Base-by-base conservation (phyloP, 345 rosid genomes). In the Arabidopsis suecica region DNA sequence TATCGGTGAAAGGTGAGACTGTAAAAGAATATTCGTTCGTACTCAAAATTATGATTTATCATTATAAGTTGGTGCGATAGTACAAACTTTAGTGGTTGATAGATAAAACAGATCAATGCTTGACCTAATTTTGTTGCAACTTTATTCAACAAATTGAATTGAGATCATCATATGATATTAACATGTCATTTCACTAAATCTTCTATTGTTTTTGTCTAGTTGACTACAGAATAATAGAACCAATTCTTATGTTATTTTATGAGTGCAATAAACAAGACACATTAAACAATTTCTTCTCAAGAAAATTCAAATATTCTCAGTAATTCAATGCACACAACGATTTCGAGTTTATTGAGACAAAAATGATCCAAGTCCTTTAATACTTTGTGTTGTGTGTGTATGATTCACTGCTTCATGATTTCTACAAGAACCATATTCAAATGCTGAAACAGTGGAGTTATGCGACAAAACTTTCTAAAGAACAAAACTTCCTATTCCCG, bases 1-100 rank as follows among this genome's bases (percentile, higher is more conserved):
- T 33, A 68, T 61, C 30, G 40, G 64, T 54, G 11, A 36, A 68
- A 56, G 47, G 58, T 57, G 30, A 12, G 61, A 55, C 50, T 20
- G 59, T 11, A 45, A 68, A 70, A 51, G 57, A 68, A 77, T 62
- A 77, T 77, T 77, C 80, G 71, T 76, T 69, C 71, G 80, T 55
- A 69, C 71, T 55, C 9, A 45, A 62, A 51, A 68, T 68, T 60
- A 72, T 63, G 61, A 36, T 63, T 61, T 28, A 28, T 28, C 3
- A 28, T 28, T 45, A 56, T 25, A 22, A 54, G 63, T 55, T 68
- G 79, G 63, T 68, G 74, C 47, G 38, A 40, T 20, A 11, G 61
- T 61, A 34, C 34, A 5, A 5, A 57, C 64, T 69, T 69, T 44
- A 76, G 75, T 76, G 80, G 75, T 76, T 76, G 75, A 69, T 62